Evolutionary conservation across 768 basidiomycete species (phyloP).

Genomic region (Suillus weaverae): DNA sequence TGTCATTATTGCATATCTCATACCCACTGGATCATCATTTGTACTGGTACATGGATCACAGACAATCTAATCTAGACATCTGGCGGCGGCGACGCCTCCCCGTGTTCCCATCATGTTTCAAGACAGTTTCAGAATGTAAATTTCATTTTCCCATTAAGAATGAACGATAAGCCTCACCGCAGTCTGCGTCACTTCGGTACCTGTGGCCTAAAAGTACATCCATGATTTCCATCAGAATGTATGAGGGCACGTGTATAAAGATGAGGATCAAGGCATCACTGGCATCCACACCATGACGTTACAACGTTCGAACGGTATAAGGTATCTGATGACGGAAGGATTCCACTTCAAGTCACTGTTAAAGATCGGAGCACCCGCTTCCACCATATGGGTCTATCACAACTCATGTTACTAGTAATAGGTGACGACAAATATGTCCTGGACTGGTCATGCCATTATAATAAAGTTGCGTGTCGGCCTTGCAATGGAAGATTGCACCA

Average conservation of each 20-base stretch:
- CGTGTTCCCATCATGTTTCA: background rate
- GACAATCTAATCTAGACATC: conserved; percentile 4
- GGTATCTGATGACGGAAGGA: background rate
- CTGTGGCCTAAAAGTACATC: background rate
- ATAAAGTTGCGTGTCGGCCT: background rate
- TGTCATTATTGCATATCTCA: conserved; percentile 14
- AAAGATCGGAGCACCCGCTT: background rate
- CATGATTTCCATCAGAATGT: background rate
- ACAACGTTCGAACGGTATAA: background rate
- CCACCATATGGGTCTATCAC: background rate
- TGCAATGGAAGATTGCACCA: conserved; percentile 12
- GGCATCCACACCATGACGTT: background rate
- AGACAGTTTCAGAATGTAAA: background rate
- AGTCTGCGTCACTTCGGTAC: background rate
- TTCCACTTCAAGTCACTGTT: background rate
- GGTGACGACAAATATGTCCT: background rate
- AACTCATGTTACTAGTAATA: background rate
- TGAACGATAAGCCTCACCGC: background rate
- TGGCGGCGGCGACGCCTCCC: background rate
- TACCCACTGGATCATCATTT: conserved; percentile 1
- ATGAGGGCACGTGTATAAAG: background rate
- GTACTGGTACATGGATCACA: background rate
- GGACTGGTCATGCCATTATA: background rate
- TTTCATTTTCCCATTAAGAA: background rate
- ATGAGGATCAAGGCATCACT: background rate